Base-by-base conservation (phyloP, 768 basidiomycete genomes). In the Amanita thiersii region DNA sequence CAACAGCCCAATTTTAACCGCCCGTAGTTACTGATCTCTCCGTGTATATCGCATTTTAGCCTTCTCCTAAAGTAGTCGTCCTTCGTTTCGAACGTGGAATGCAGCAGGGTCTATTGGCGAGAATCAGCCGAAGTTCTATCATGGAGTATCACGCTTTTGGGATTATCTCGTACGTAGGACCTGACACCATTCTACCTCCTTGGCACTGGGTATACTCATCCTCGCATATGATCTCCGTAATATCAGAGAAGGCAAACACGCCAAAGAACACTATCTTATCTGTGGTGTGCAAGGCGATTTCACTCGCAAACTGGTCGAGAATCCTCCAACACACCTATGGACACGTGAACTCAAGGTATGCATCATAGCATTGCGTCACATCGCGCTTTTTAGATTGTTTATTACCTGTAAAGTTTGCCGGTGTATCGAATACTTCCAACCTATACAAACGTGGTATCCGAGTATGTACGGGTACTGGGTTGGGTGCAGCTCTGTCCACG, bases 91-190 rank as follows among this genome's bases (percentile, higher is more conserved):
- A 83, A 60, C 77, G 86, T 46, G 86, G 86, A 21, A 88, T 89
- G 85, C 86, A 88, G 56, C 86, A 88, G 54, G 85, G 86, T 35
- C 63, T 89, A 40, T 66, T 88, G 36, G 77, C 83, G 53, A 80
- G 86, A 52, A 77, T 89, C 57, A 81, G 81, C 59, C 81, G 86
- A 57, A 73, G 75, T 51, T 69, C 78, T 31, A 66, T 86, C 46
- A 72, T 81, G 74, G 86, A 89, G 60, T 89, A 86, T 58, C 86
- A 88, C 55, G 85, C 85, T 10, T 89, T 89, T 52, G 86, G 86
- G 45, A 80, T 82, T 55, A 77, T 89, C 52, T 86, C 83, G 83
- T 86, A 58, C 17, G 79, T 50, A 24, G 37, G 50, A 24, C 28
- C 4, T 26, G 17, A 32, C 17, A 21, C 11, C 15, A 17, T 18